Conservation (phyloP, 768 basidiomycete species). For the Hygrophorus pudorinus region DNA sequence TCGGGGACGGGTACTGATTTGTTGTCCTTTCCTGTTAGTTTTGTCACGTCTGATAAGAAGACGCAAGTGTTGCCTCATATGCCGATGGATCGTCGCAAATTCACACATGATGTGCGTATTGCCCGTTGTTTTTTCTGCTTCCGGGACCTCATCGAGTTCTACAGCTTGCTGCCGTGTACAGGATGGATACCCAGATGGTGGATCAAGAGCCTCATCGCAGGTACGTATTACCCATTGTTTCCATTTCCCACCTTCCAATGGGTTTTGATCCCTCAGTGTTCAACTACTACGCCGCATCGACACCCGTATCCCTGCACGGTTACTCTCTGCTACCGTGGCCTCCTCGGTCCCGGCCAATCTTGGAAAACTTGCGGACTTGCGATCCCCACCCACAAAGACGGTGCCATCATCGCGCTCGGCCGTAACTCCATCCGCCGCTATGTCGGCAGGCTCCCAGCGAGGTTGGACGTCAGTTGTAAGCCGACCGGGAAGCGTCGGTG, state of each 20-base stretch:
- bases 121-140: conserved; percentile 1
- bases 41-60: conserved; percentile 55
- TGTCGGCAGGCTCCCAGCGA: conserved; percentile 10
- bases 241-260: background rate
- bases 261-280: conserved; percentile 29
- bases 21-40: conserved; percentile 30
- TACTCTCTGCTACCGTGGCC: conserved; percentile 44
- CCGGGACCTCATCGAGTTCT: background rate
- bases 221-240: conserved; percentile 17
- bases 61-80: conserved; percentile 72
- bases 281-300: conserved; percentile 77
- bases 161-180: conserved; percentile 69
- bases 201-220: conserved; percentile 85
- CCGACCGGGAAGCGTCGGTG: conserved; percentile 6
- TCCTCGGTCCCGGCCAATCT: conserved; percentile 26
- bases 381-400: conserved; percentile 3
- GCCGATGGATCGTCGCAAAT: conserved; percentile 71
- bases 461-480: conserved; percentile 17
- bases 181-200: conserved; percentile 78
- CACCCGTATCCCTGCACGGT: conserved; percentile 64
- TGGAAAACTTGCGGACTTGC: conserved; percentile 52
- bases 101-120: conserved; percentile 61
- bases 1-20: conserved; percentile 6
- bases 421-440: conserved; percentile 4
- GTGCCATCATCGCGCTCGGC: background rate